Percentiles rank a stretch among this genome's conserved stretches.
Evolutionary conservation across 2,329 filamentous ascomycete species (phyloP).

Genomic region (Epichloe scottii): DNA sequence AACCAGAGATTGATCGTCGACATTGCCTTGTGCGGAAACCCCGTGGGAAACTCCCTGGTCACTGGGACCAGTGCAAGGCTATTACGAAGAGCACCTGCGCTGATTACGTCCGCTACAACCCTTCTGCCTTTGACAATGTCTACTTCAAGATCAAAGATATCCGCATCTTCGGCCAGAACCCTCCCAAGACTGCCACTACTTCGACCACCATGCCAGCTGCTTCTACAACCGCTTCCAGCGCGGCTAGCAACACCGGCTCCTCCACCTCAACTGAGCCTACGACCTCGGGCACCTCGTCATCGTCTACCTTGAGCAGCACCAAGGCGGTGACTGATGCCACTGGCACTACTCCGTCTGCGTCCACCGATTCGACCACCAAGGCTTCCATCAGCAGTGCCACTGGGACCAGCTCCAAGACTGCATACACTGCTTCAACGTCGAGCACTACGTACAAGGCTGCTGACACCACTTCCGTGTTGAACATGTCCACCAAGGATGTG

Average conservation of each 20-base stretch:
- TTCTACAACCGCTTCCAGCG: conserved; percentile 1
- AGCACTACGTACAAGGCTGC: background rate
- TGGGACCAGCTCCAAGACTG: too few species aligned
- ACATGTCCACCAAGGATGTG: background rate
- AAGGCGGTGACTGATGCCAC: background rate
- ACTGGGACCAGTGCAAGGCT: conserved; percentile 15
- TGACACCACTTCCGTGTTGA: conserved; percentile 1
- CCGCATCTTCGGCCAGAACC: conserved; percentile 16
- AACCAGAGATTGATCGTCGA: conserved; percentile 63
- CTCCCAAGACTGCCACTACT: conserved; percentile 5
- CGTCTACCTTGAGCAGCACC: background rate
- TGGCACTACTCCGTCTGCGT: background rate
- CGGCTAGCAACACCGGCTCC: too few species aligned
- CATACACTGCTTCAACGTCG: too few species aligned
- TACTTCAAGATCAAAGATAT: conserved; percentile 35
- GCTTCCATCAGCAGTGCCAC: background rate
- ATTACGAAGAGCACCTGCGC: conserved; percentile 18
- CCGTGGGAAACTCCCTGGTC: conserved; percentile 25
- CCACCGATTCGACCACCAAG: background rate
- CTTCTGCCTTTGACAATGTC: conserved; percentile 23
- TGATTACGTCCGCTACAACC: conserved; percentile 25
- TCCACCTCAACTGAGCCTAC: background rate
- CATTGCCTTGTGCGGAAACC: conserved; percentile 63
- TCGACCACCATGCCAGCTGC: conserved; percentile 6
- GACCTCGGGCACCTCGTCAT: background rate